A percentile compares a stretch with the other conserved stretches of the same genome.
phyloP scores from a whole-genome alignment of 192 early-diverging fungal genomes.

The Rhizophagus clarus region DNA sequence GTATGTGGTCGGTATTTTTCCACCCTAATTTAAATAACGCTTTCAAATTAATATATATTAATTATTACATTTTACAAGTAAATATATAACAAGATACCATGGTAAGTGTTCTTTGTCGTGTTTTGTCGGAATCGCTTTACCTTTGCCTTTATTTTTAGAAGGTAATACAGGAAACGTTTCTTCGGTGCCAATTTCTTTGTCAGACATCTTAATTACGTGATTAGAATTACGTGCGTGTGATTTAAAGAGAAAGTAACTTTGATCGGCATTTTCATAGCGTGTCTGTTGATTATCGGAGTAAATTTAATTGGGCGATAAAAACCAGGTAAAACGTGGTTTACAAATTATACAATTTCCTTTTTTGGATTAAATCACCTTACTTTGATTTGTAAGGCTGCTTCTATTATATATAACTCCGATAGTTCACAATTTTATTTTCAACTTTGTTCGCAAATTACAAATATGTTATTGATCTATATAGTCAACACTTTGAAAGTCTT shows the following conservation, averaged over 20 bases:
- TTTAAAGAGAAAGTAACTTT: background rate
- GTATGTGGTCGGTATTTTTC: conserved; percentile 93
- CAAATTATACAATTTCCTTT: no score
- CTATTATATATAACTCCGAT: no score
- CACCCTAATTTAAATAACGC: conserved; percentile 62
- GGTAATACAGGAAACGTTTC: background rate
- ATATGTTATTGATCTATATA: background rate
- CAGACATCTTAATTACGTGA: background rate
- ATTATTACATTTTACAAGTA: background rate
- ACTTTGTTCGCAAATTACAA: background rate
- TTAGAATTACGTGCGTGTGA: background rate
- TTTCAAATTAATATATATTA: background rate
- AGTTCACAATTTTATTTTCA: no score
- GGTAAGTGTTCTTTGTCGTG: conserved; percentile 13
- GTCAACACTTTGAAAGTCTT: background rate
- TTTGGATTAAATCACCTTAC: no score
- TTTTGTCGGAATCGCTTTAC: background rate
- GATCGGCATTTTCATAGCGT: background rate
- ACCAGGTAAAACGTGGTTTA: no score
- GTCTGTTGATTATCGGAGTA: background rate
- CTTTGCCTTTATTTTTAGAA: background rate
- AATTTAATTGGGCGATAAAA: background rate
- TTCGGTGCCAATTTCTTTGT: background rate
- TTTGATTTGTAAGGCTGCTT: no score
- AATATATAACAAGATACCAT: background rate